Evolutionary conservation across 768 basidiomycete genomes (phyloP).

Genomic region (Xerocomellus amylosporus): DNA sequence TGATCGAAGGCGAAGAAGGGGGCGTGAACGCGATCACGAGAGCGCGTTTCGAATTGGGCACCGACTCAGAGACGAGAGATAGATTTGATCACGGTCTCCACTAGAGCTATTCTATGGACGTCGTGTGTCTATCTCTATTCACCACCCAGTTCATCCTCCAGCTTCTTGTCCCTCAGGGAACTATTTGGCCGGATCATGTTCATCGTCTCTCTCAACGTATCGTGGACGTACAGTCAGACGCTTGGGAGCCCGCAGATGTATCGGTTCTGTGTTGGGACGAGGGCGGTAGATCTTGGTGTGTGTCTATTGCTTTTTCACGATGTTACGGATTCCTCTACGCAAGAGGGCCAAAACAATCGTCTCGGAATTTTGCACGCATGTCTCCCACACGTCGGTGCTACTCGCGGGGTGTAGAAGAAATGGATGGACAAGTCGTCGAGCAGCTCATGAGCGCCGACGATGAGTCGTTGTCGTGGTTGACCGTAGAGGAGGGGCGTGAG

Average conservation of each 20-base stretch:
- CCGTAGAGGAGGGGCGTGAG: neutral
- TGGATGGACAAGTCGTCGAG: constrained; percentile 23
- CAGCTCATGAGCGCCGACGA: constrained; percentile 10
- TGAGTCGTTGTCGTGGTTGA: neutral
- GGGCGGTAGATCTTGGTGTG: constrained; percentile 25
- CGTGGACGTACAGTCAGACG: constrained; percentile 32
- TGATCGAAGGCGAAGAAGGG: constrained; percentile 25
- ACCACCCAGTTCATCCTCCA: constrained; percentile 32
- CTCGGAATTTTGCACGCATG: neutral
- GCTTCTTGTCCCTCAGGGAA: constrained; percentile 33
- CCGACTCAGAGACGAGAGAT: neutral
- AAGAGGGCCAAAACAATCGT: constrained; percentile 16
- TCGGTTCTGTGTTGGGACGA: constrained; percentile 15
- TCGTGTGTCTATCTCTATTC: constrained; percentile 26
- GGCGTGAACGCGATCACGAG: constrained; percentile 28
- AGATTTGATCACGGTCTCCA: neutral
- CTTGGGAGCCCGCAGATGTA: constrained; percentile 9
- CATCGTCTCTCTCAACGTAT: constrained; percentile 27
- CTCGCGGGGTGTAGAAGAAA: constrained; percentile 17
- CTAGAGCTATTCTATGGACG: constrained; percentile 9
- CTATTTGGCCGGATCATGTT: constrained; percentile 39
- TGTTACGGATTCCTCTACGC: constrained; percentile 2
- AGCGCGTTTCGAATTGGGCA: constrained; percentile 24
- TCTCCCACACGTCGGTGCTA: constrained; percentile 13
- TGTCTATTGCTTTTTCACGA: constrained; percentile 23